These are phyloP conservation scores for Phaseolus coccineus DNA, from an alignment of 331 rosid species.

Conservation along the genomic window DNA sequence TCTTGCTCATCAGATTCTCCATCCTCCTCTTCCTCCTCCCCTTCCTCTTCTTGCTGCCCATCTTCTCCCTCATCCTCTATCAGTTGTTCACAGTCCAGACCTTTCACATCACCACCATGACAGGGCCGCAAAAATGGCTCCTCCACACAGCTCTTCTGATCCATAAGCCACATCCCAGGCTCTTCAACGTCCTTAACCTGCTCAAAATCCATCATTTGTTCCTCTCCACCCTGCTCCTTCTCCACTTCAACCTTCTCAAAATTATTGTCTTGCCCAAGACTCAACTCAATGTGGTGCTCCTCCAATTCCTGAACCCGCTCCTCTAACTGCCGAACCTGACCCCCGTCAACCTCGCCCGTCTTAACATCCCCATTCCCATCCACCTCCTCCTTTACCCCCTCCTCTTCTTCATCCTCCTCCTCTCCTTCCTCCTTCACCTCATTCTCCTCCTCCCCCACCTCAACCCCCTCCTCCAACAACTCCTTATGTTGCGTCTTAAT, in stretches of 20 bases:
- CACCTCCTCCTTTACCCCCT: conserved; percentile 48
- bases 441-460: conserved; percentile 43
- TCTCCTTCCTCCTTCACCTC: conserved; percentile 51
- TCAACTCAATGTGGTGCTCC: conserved; percentile 55
- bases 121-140: conserved; percentile 65
- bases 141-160: conserved; percentile 47
- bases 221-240: conserved; percentile 54
- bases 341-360: conserved; percentile 52
- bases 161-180: conserved; percentile 62
- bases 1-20: conserved; percentile 63
- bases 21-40: conserved; percentile 52
- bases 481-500: conserved; percentile 68
- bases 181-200: conserved; percentile 58
- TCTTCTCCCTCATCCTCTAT: conserved; percentile 53
- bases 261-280: conserved; percentile 67
- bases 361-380: conserved; percentile 52
- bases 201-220: conserved; percentile 60
- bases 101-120: conserved; percentile 47
- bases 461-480: conserved; percentile 49
- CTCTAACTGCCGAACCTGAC: conserved; percentile 9
- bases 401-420: conserved; percentile 48
- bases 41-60: conserved; percentile 44
- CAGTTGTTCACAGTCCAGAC: conserved; percentile 42
- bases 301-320: not conserved
- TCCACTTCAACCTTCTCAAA: conserved; percentile 49